Conservation (phyloP, 208 protist genomes). For the Wallacemonas sp. region DNA sequence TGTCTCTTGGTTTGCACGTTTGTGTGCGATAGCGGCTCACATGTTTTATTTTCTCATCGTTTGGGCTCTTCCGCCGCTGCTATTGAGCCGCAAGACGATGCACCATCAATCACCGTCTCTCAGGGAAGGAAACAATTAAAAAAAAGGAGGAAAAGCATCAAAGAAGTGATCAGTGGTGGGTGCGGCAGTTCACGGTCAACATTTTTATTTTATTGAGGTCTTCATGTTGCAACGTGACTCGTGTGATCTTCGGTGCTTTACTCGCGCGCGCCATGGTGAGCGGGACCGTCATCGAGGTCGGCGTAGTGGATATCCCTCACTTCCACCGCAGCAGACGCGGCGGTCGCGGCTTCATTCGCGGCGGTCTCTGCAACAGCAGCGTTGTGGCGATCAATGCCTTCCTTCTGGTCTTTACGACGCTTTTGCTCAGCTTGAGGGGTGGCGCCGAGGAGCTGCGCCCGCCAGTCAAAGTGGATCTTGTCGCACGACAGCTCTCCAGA, state of each 20-base stretch:
- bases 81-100: no score
- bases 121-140: no score
- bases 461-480: slow-evolving; percentile 52
- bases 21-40: no score
- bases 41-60: no score
- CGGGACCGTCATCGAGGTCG: neutral
- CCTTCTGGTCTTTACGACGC: slow-evolving; percentile 18
- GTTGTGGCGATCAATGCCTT: slow-evolving; percentile 8
- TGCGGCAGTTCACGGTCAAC: no score
- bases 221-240: no score
- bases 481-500: slow-evolving; percentile 35
- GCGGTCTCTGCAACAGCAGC: neutral
- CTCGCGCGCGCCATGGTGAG: neutral
- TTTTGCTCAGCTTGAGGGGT: slow-evolving; percentile 38
- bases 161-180: neutral
- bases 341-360: neutral
- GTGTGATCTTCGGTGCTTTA: no score
- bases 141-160: neutral
- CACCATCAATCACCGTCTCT: no score
- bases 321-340: neutral
- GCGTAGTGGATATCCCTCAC: slow-evolving; percentile 4
- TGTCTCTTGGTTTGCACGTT: no score
- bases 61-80: no score
- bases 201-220: no score
- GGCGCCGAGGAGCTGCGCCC: slow-evolving; percentile 42